Percentiles rank a stretch among this genome's conserved stretches.
These are phyloP conservation scores for Xylaria palmicola DNA, from an alignment of 495 filamentous ascomycete species.

Conservation along the genomic window DNA sequence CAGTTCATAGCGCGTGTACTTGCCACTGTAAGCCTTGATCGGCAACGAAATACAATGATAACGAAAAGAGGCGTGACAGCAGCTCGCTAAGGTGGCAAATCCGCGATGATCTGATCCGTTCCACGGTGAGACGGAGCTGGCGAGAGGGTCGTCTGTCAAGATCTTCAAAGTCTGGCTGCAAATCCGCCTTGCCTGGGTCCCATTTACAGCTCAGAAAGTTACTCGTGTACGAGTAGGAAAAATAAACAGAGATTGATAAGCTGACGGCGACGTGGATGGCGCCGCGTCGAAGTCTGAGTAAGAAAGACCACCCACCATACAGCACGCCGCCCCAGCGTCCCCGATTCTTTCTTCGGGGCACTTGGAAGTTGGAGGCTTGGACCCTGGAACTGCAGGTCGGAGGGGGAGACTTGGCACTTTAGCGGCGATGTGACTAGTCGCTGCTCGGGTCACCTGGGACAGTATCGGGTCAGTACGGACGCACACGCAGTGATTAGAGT, in stretches of 20 bases:
- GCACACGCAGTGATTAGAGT: too few relatives aligned
- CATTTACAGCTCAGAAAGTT: too few relatives aligned
- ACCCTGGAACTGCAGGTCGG: not conserved
- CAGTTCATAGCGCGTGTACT: not conserved
- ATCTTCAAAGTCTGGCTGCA: not conserved
- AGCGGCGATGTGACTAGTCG: not conserved
- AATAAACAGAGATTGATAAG: not conserved
- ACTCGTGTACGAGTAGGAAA: too few relatives aligned
- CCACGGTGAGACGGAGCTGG: not conserved
- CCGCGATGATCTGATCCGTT: not conserved
- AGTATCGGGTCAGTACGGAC: not conserved
- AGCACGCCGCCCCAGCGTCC: conserved; percentile 3
- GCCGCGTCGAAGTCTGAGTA: not conserved
- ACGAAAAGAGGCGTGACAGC: not conserved
- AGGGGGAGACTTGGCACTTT: not conserved
- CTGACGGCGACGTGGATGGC: not conserved
- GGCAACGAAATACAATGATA: too few relatives aligned
- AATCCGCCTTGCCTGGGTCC: not conserved
- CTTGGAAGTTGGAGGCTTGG: not conserved
- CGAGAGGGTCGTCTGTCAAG: not conserved
- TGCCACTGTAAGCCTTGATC: too few relatives aligned
- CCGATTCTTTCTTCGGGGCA: not conserved
- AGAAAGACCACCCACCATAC: not conserved
- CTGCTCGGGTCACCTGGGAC: conserved; percentile 5
- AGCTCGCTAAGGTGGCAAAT: conserved; percentile 6